A percentile compares a stretch with the other conserved stretches of the same genome.
Conservation (phyloP, 164 flowering plant genomes). For the Brasenia schreberi region DNA sequence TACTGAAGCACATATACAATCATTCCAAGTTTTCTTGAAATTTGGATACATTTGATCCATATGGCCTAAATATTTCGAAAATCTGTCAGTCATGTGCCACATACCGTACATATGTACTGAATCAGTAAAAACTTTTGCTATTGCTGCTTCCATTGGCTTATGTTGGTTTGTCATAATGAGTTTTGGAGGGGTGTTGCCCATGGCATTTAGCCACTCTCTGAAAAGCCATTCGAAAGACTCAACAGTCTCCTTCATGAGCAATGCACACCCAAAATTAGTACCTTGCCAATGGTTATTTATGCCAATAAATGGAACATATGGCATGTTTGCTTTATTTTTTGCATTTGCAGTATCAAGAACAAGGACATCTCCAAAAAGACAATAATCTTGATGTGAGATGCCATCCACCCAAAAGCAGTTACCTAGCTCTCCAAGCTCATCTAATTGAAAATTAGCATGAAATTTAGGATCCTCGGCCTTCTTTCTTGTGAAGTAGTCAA, state of each 20-base stretch:
- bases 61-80: constrained; percentile 62
- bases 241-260: constrained; percentile 63
- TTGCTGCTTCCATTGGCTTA: constrained; percentile 49
- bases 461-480: constrained; percentile 35
- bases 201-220: constrained; percentile 61
- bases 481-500: not conserved
- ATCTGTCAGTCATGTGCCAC: constrained; percentile 68
- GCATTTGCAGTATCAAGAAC: constrained; percentile 74
- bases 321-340: constrained; percentile 61
- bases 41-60: constrained; percentile 37
- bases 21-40: constrained; percentile 67
- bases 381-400: constrained; percentile 45
- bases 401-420: constrained; percentile 83
- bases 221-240: constrained; percentile 73
- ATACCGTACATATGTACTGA: constrained; percentile 74
- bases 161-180: constrained; percentile 77
- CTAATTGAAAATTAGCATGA: constrained; percentile 63
- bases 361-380: constrained; percentile 75
- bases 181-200: constrained; percentile 56
- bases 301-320: constrained; percentile 85
- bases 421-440: constrained; percentile 39
- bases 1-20: constrained; percentile 21
- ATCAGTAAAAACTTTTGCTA: constrained; percentile 59
- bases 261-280: constrained; percentile 78
- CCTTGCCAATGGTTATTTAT: constrained; percentile 83